phyloP scores from a whole-genome alignment of 352 stramenopile species.

The Phytophthora litchii region DNA sequence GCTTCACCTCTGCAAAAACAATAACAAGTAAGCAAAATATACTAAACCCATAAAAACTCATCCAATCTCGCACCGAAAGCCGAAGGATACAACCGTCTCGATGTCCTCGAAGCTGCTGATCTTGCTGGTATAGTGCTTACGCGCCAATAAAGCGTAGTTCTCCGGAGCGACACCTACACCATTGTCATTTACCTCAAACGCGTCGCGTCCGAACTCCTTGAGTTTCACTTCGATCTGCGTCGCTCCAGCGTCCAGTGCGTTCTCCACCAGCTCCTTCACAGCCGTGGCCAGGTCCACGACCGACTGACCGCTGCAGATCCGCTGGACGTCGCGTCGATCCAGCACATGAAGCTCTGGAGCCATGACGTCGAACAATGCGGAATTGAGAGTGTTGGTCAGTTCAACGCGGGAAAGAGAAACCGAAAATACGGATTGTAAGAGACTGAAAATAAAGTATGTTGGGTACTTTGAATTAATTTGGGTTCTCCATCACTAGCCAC shows the following conservation, averaged over 20 bases:
- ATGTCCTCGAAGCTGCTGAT: conserved; percentile 96
- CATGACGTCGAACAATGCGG: conserved; percentile 1
- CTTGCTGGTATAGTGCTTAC: conserved; percentile 97
- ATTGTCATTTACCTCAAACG: conserved; percentile 97
- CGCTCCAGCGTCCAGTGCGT: conserved; percentile 80
- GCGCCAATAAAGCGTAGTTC: conserved; percentile 83
- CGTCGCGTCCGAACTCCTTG: conserved; percentile 90
- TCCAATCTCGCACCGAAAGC: conserved; percentile 83
- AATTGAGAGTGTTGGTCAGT: conserved; percentile 25
- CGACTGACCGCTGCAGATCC: conserved; percentile 92
- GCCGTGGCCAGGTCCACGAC: conserved; percentile 94
- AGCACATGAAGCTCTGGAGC: conserved; percentile 43
- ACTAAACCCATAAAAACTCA: background rate
- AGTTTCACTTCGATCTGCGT: conserved; percentile 90
- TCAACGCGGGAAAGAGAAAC: background rate
- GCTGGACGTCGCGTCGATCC: conserved; percentile 56
- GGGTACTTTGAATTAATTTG: background rate
- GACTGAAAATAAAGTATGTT: background rate
- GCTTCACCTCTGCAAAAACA: conserved; percentile 87
- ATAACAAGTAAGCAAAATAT: conserved; percentile 6
- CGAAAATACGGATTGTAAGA: background rate
- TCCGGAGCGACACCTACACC: conserved; percentile 84
- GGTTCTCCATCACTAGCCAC: background rate
- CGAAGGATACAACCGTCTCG: conserved; percentile 86
- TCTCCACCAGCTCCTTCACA: conserved; percentile 98